Evolutionary conservation across 73 alveolate genomes (phyloP).

Genomic region (Breviolum minutum): DNA sequence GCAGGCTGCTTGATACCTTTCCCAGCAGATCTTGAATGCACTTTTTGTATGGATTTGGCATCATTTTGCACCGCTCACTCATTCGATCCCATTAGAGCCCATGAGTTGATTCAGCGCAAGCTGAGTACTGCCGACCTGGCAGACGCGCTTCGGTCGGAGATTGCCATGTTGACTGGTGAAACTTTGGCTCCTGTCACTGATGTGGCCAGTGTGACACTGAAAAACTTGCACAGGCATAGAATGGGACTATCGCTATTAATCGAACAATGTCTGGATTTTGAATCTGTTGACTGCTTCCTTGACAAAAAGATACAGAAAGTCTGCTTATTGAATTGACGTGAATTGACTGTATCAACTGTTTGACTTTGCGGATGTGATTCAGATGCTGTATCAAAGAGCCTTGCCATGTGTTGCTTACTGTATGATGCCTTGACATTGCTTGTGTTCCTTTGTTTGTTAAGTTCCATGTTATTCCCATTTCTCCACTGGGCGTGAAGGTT

Average conservation of each 20-base stretch:
- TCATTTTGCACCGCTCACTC: not conserved
- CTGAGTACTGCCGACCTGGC: not conserved
- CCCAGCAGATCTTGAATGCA: not conserved
- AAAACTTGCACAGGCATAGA: not conserved
- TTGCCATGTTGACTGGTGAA: slow-evolving; percentile 69
- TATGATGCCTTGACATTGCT: not conserved
- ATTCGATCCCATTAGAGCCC: not conserved
- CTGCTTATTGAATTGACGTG: not conserved
- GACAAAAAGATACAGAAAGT: not conserved
- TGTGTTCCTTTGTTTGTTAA: too few species aligned
- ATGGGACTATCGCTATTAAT: not conserved
- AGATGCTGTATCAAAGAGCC: too few species aligned
- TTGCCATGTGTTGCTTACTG: too few species aligned
- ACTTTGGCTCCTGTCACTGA: slow-evolving; percentile 69
- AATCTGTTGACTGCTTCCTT: too few species aligned
- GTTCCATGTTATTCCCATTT: too few species aligned
- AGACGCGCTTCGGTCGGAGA: slow-evolving; percentile 88
- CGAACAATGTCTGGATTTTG: too few species aligned
- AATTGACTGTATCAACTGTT: not conserved
- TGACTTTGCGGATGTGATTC: not conserved
- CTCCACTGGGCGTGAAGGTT: too few species aligned
- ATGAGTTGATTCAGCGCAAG: not conserved
- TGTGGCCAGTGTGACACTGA: slow-evolving; percentile 23
- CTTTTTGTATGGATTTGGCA: not conserved
- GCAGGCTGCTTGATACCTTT: slow-evolving; percentile 1